A percentile compares a stretch with the other conserved stretches of the same genome.
Conservation (phyloP, 1,284 basidiomycete genomes). For the Xerocomus minutiporus region DNA sequence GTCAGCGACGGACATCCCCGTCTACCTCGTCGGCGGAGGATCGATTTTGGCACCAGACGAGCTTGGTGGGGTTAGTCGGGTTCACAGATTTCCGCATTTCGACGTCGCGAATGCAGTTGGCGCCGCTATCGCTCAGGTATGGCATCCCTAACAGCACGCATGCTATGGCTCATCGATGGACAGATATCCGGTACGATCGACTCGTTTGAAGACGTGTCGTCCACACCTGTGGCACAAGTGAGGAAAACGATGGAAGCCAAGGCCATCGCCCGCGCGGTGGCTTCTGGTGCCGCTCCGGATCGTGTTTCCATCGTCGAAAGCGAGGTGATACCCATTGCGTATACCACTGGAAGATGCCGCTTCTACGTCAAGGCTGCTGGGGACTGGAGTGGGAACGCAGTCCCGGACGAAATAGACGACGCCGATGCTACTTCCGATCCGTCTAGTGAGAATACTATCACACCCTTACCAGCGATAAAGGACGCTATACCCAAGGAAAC, state of each 20-base stretch:
- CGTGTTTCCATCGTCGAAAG: slow-evolving; percentile 36
- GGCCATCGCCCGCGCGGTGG: slow-evolving; percentile 41
- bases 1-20: slow-evolving; percentile 42
- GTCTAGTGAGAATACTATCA: slow-evolving; percentile 8
- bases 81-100: slow-evolving; percentile 49
- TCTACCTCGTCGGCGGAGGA: slow-evolving; percentile 54
- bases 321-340: slow-evolving; percentile 36
- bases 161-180: slow-evolving; percentile 6
- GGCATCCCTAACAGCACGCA: background rate
- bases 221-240: slow-evolving; percentile 42
- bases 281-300: slow-evolving; percentile 37
- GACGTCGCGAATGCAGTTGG: slow-evolving; percentile 61
- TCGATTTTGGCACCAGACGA: slow-evolving; percentile 46
- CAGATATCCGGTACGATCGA: slow-evolving; percentile 40
- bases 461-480: background rate
- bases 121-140: slow-evolving; percentile 42
- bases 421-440: slow-evolving; percentile 2
- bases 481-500: slow-evolving; percentile 1
- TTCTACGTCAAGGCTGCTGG: slow-evolving; percentile 54
- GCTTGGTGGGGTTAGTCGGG: slow-evolving; percentile 46
- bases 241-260: slow-evolving; percentile 36
- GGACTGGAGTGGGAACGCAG: slow-evolving; percentile 35
- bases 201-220: slow-evolving; percentile 40
- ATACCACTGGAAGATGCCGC: slow-evolving; percentile 34
- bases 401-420: slow-evolving; percentile 25